Evolutionary conservation across 2,329 filamentous ascomycete genomes (phyloP).

Genomic region (Penicillium sp.): DNA sequence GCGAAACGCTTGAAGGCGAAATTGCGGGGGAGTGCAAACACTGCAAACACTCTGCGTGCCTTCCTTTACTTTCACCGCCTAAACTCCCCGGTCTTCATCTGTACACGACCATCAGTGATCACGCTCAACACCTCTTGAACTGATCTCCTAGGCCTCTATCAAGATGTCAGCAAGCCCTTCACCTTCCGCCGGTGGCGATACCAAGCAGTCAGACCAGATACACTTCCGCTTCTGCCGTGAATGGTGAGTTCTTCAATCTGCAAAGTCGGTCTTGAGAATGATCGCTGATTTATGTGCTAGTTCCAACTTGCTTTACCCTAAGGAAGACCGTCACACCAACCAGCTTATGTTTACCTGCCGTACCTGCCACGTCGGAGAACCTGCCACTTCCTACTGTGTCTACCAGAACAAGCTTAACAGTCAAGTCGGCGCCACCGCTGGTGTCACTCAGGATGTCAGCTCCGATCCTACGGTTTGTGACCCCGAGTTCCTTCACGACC

Average conservation of each 20-base stretch:
- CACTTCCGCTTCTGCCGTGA: conserved; percentile 98
- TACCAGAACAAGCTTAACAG: conserved; percentile 94
- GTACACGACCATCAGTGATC: background rate
- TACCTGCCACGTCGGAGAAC: conserved; percentile 88
- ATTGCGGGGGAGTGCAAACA: conserved; percentile 30
- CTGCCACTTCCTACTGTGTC: conserved; percentile 83
- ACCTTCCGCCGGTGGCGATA: conserved; percentile 39
- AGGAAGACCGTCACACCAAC: conserved; percentile 82
- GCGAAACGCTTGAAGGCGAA: conserved; percentile 3
- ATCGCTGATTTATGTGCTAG: conserved; percentile 42
- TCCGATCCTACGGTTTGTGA: conserved; percentile 97
- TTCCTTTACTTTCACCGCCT: background rate
- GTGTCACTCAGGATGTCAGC: conserved; percentile 94
- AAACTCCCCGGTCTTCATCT: background rate
- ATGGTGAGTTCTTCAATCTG: conserved; percentile 58
- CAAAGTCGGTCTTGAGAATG: background rate
- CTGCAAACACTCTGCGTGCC: conserved; percentile 13
- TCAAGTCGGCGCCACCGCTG: conserved; percentile 88
- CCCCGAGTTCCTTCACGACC: conserved; percentile 28
- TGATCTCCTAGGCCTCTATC: background rate
- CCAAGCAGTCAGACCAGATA: conserved; percentile 66
- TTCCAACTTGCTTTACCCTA: conserved; percentile 96
- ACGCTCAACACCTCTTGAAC: background rate
- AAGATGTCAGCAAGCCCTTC: conserved; percentile 45
- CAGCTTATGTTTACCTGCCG: conserved; percentile 93